Evolutionary conservation across 768 basidiomycete genomes (phyloP).

Genomic region (Suillus paluster): DNA sequence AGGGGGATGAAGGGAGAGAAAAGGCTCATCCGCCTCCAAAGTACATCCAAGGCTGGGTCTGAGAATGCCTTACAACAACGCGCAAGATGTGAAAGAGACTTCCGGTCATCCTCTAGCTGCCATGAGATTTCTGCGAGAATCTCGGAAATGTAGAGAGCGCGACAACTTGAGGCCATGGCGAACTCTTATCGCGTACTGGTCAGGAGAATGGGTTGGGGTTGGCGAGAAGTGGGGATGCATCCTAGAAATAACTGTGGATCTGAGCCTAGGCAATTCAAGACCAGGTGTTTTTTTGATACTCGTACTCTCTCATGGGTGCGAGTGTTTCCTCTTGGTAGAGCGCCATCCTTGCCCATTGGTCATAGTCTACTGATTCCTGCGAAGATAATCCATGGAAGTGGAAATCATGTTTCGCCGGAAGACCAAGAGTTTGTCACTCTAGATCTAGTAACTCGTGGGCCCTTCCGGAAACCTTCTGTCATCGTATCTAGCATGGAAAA

Average conservation of each 20-base stretch:
- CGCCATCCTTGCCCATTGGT: not conserved
- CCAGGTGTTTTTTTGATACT: not conserved
- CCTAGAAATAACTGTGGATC: not conserved
- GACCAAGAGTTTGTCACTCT: not conserved
- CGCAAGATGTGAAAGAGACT: slow-evolving; percentile 12
- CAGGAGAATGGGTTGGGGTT: not conserved
- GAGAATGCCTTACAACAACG: slow-evolving; percentile 18
- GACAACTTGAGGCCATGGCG: not conserved
- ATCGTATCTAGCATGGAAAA: not conserved
- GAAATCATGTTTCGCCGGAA: not conserved
- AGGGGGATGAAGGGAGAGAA: slow-evolving; percentile 20
- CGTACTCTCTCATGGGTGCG: slow-evolving; percentile 4
- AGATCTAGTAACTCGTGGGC: not conserved
- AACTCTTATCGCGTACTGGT: not conserved
- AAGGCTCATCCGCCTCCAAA: slow-evolving; percentile 25
- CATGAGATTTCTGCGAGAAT: slow-evolving; percentile 18
- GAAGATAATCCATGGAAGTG: not conserved
- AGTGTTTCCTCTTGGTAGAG: not conserved
- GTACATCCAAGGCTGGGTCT: slow-evolving; percentile 17
- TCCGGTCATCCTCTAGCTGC: slow-evolving; percentile 17
- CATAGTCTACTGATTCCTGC: not conserved
- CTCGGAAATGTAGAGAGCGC: slow-evolving; percentile 18
- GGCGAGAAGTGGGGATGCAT: not conserved
- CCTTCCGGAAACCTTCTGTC: too few species aligned
- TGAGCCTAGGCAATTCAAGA: too few species aligned